These are phyloP conservation scores for Vitis rotundifolia DNA, from an alignment of 164 flowering plant genomes.

Conservation along the genomic window DNA sequence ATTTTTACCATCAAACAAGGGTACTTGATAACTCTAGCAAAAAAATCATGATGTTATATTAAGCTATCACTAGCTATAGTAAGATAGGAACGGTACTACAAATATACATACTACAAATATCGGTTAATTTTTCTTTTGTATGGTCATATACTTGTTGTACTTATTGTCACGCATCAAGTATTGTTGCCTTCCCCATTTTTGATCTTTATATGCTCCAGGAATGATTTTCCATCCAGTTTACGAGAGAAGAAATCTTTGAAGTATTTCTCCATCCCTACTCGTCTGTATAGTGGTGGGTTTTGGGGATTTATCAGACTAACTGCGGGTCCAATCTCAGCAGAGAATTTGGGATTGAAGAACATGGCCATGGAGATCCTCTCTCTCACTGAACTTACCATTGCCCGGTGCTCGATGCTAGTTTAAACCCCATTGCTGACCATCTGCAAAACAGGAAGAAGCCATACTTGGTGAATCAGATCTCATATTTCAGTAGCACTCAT, in stretches of 20 bases:
- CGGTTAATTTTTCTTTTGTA: too few species aligned
- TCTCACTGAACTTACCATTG: slow-evolving; percentile 21
- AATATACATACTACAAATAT: too few species aligned
- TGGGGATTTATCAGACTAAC: slow-evolving; percentile 14
- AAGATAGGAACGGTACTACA: too few species aligned
- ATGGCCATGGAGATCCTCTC: slow-evolving; percentile 45
- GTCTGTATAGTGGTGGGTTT: slow-evolving; percentile 30
- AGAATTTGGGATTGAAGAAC: slow-evolving; percentile 32
- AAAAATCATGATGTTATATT: too few species aligned
- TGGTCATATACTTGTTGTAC: too few species aligned
- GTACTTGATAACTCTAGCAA: too few species aligned
- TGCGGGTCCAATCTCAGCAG: slow-evolving; percentile 31
- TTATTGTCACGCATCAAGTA: background rate
- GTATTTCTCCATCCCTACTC: slow-evolving; percentile 20
- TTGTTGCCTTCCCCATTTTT: slow-evolving; percentile 14
- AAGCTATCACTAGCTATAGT: too few species aligned
- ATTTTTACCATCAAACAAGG: too few species aligned
- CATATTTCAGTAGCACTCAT: too few species aligned
- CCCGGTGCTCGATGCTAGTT: slow-evolving; percentile 41
- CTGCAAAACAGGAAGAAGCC: slow-evolving; percentile 13
- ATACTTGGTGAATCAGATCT: too few species aligned
- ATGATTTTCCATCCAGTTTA: slow-evolving; percentile 26
- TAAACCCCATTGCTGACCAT: slow-evolving; percentile 43
- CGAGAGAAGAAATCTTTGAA: slow-evolving; percentile 23
- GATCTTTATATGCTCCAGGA: slow-evolving; percentile 30